These are phyloP conservation scores for Pleurozium schreberi DNA, from an alignment of 225 moss, liverwort and hornwort species.

Conservation along the genomic window DNA sequence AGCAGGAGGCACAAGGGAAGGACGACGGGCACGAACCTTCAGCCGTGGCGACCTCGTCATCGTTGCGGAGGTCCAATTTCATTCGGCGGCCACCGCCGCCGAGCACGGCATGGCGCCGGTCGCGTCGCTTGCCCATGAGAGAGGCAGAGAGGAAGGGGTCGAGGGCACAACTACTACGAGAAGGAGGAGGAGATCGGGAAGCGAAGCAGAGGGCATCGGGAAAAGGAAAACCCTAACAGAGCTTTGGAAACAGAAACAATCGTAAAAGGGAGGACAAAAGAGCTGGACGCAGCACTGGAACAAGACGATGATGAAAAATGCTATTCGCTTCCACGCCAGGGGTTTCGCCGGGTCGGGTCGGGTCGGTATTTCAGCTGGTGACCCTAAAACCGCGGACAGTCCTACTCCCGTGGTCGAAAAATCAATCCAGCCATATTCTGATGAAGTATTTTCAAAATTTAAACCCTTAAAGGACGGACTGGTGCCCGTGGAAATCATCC, in stretches of 20 bases:
- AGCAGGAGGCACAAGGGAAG: background rate
- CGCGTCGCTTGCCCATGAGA: slow-evolving; percentile 53
- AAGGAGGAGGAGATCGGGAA: background rate
- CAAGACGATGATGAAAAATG: background rate
- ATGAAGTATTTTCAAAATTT: background rate
- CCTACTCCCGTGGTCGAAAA: background rate
- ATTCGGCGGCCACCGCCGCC: slow-evolving; percentile 50
- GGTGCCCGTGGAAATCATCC: too few species aligned
- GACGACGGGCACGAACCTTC: background rate
- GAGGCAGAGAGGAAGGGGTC: slow-evolving; percentile 1
- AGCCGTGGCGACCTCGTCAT: slow-evolving; percentile 26
- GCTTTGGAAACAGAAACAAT: background rate
- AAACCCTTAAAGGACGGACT: too few species aligned
- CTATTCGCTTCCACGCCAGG: background rate
- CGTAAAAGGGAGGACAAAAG: background rate
- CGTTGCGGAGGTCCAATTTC: slow-evolving; percentile 52
- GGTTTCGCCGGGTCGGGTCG: background rate
- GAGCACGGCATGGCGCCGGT: slow-evolving; percentile 42
- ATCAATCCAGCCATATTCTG: background rate
- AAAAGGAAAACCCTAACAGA: slow-evolving; percentile 4
- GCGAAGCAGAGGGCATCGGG: background rate
- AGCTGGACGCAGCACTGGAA: background rate
- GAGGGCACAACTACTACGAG: background rate
- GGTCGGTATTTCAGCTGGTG: background rate
- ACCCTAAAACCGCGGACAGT: background rate